Evolutionary conservation across 2,329 filamentous ascomycete species (phyloP).

Genomic region (Hirsutella thompsonii): DNA sequence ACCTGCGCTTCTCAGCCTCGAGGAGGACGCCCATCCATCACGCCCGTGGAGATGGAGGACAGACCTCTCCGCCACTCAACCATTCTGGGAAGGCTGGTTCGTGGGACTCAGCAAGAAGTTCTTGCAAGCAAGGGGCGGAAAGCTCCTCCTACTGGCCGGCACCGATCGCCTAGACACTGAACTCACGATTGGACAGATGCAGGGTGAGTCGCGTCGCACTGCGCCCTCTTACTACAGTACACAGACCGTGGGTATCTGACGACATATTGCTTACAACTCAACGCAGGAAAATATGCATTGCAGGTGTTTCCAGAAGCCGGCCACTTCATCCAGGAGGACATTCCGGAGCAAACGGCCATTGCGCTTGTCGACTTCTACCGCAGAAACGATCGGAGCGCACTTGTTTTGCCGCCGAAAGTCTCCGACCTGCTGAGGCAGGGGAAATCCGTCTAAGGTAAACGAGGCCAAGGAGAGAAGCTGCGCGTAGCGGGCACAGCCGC

Average conservation of each 20-base stretch:
- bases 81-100: slow-evolving; percentile 95
- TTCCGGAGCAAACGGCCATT: slow-evolving; percentile 78
- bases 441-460: slow-evolving; percentile 36
- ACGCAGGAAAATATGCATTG: slow-evolving; percentile 75
- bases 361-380: slow-evolving; percentile 83
- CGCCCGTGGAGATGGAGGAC: slow-evolving; percentile 74
- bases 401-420: slow-evolving; percentile 89
- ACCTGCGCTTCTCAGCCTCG: slow-evolving; percentile 56
- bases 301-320: slow-evolving; percentile 91
- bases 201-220: slow-evolving; percentile 42
- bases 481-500: too few species aligned
- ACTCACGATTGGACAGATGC: slow-evolving; percentile 93
- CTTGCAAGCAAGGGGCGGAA: slow-evolving; percentile 66
- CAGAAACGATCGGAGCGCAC: slow-evolving; percentile 71
- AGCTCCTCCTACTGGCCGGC: slow-evolving; percentile 72
- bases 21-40: slow-evolving; percentile 21
- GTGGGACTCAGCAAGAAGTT: slow-evolving; percentile 80
- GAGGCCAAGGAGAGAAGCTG: not conserved
- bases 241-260: not conserved
- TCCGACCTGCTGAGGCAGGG: slow-evolving; percentile 55
- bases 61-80: slow-evolving; percentile 68
- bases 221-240: not conserved
- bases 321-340: slow-evolving; percentile 93
- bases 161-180: slow-evolving; percentile 87
- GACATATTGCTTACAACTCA: not conserved